Conservation (phyloP, 768 basidiomycete species). For the Suillus bovinus region DNA sequence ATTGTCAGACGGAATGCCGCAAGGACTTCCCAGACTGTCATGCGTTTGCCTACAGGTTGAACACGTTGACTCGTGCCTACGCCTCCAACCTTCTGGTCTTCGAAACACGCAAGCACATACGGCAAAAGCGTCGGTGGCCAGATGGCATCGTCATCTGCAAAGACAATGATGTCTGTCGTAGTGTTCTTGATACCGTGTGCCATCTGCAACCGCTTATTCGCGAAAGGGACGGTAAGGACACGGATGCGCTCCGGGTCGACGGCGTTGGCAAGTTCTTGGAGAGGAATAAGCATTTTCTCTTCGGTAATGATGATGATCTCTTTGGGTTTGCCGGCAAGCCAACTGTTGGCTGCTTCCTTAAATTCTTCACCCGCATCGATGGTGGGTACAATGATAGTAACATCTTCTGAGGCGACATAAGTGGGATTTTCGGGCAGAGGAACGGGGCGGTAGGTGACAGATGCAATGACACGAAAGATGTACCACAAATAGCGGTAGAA, state of each 20-base stretch:
- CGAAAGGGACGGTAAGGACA: conserved; percentile 88
- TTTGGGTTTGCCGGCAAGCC: conserved; percentile 91
- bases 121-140: conserved; percentile 94
- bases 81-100: conserved; percentile 91
- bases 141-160: conserved; percentile 94
- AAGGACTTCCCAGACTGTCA: conserved; percentile 96
- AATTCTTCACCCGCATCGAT: conserved; percentile 97
- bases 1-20: conserved; percentile 92
- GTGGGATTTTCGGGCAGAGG: conserved; percentile 90
- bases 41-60: conserved; percentile 68
- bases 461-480: conserved; percentile 79
- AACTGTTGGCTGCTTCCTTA: conserved; percentile 88
- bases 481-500: conserved; percentile 97
- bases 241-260: conserved; percentile 85
- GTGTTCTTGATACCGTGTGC: conserved; percentile 89
- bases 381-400: conserved; percentile 95
- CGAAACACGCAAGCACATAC: conserved; percentile 87
- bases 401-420: conserved; percentile 87
- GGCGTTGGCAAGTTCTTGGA: conserved; percentile 85
- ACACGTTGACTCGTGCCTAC: conserved; percentile 92
- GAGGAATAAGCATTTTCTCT: conserved; percentile 86
- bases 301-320: conserved; percentile 79
- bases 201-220: conserved; percentile 95
- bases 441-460: conserved; percentile 80
- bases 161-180: conserved; percentile 91